Conservation (phyloP, 768 basidiomycete genomes). For the Leucocoprinus leucothites region DNA sequence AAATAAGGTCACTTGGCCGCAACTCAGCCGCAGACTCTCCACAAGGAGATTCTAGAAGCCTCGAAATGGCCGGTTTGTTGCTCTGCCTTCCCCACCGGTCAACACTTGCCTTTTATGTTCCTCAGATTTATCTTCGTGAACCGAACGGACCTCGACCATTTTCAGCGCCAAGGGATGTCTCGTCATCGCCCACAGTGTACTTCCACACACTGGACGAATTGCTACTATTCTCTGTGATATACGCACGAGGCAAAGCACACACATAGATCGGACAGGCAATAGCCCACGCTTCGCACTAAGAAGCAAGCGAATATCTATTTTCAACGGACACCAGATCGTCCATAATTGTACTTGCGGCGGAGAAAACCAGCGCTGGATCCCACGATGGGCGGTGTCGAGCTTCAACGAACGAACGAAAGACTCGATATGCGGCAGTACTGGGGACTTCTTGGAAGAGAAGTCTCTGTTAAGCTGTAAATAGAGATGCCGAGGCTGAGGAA, state of each 20-base stretch:
- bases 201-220: no score
- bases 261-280: no score
- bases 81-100: conserved; percentile 1
- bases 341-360: neutral
- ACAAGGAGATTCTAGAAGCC: conserved; percentile 5
- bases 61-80: conserved; percentile 3
- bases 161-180: neutral
- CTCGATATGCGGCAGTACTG: neutral
- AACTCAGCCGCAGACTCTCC: conserved; percentile 11
- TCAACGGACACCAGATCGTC: no score
- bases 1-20: conserved; percentile 1
- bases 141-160: neutral
- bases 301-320: no score
- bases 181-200: no score
- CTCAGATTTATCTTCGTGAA: neutral
- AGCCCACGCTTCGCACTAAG: no score
- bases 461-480: neutral
- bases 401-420: neutral
- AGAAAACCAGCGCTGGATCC: neutral
- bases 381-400: conserved; percentile 2
- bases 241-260: no score
- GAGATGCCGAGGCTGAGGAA: neutral
- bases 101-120: conserved; percentile 6
- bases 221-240: no score
- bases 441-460: neutral